phyloP scores from a whole-genome alignment of 306 rosid genomes.

The Vigna trinervia region DNA sequence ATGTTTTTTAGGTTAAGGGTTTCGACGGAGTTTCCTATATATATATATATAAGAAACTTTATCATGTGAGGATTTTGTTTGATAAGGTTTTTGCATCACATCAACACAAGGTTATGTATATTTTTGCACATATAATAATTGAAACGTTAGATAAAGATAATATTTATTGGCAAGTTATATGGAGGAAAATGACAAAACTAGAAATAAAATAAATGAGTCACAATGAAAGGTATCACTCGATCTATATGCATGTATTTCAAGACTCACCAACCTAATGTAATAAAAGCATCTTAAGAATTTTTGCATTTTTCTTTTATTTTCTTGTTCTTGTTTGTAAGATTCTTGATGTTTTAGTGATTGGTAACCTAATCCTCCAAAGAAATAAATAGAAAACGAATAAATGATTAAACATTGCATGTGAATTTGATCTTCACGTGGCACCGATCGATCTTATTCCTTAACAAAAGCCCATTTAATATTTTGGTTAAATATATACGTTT shows the following conservation, averaged over 20 bases:
- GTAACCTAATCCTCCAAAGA: background rate
- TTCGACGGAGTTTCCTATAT: conserved; percentile 36
- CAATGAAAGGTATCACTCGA: conserved; percentile 7
- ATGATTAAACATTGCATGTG: conserved; percentile 19
- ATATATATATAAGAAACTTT: background rate
- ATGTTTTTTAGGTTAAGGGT: conserved; percentile 6
- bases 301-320: background rate
- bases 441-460: background rate
- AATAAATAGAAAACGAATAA: background rate
- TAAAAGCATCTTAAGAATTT: background rate
- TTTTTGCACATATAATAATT: background rate
- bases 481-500: too few species aligned
- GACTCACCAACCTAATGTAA: conserved; percentile 11
- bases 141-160: background rate
- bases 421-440: background rate
- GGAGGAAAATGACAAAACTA: conserved; percentile 37
- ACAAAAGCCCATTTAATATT: too few species aligned
- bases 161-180: conserved; percentile 12
- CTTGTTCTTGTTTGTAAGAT: background rate
- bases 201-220: conserved; percentile 19
- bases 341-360: background rate
- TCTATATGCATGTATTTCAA: conserved; percentile 19
- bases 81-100: background rate
- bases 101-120: too few species aligned
- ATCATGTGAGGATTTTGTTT: background rate